Percentiles rank a stretch among this genome's conserved stretches.
Conservation (phyloP, 257 asterid genomes). For the Solanum chilense region DNA sequence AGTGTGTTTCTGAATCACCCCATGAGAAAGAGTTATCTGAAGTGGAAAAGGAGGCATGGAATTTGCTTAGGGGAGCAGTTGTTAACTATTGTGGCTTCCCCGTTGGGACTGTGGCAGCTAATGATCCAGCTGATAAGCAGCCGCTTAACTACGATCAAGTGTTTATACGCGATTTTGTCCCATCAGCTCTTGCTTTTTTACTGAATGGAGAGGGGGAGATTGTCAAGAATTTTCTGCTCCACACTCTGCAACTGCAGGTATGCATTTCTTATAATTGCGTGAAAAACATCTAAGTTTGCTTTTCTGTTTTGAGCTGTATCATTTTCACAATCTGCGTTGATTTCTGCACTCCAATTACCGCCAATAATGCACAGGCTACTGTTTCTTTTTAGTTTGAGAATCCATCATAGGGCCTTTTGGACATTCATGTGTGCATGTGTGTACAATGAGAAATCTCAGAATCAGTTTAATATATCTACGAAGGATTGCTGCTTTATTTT, state of each 20-base stretch:
- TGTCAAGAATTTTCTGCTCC: slow-evolving; percentile 68
- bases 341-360: neutral
- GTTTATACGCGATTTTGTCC: slow-evolving; percentile 74
- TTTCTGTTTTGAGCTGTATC: neutral
- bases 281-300: neutral
- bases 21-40: slow-evolving; percentile 26
- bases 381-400: too few species aligned
- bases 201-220: slow-evolving; percentile 71
- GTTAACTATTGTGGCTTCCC: slow-evolving; percentile 63
- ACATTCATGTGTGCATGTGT: neutral
- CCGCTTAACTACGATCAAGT: slow-evolving; percentile 63
- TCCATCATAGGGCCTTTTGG: neutral
- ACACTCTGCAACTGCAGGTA: slow-evolving; percentile 80
- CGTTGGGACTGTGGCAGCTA: slow-evolving; percentile 71
- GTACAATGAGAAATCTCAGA: neutral
- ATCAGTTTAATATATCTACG: neutral
- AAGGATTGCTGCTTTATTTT: neutral
- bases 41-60: slow-evolving; percentile 69
- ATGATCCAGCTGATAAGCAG: slow-evolving; percentile 55
- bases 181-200: slow-evolving; percentile 76
- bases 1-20: slow-evolving; percentile 17
- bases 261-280: neutral
- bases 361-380: neutral
- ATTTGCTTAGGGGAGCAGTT: slow-evolving; percentile 50
- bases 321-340: neutral